These are phyloP conservation scores for Austroboletus niveus DNA, from an alignment of 1,284 basidiomycete species.

Conservation along the genomic window DNA sequence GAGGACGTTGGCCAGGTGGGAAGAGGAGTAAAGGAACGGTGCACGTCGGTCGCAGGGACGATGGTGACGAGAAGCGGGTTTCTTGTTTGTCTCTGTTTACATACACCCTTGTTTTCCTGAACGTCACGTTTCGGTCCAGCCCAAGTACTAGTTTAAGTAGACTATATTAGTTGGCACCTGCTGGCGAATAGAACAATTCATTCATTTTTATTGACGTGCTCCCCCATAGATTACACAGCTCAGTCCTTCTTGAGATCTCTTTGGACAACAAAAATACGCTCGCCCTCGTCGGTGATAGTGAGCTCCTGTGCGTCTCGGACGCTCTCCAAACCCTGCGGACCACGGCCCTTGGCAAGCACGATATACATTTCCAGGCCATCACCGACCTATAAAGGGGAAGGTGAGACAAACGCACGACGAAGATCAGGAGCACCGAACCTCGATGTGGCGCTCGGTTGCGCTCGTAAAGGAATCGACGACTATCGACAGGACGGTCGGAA, in stretches of 20 bases:
- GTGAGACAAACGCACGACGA: constrained; percentile 13
- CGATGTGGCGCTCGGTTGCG: constrained; percentile 95
- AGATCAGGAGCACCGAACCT: constrained; percentile 48
- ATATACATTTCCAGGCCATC: constrained; percentile 92
- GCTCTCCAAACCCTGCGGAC: constrained; percentile 59
- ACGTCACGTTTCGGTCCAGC: constrained; percentile 5
- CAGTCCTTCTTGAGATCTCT: constrained; percentile 74
- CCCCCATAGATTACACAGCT: not conserved
- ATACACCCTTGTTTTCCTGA: constrained; percentile 6
- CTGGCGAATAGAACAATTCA: not conserved
- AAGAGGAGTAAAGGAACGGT: not conserved
- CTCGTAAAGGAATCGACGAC: constrained; percentile 93
- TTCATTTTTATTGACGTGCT: not conserved
- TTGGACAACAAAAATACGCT: constrained; percentile 71
- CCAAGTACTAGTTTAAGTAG: too few relatives aligned
- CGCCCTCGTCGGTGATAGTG: constrained; percentile 54
- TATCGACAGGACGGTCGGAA: constrained; percentile 77
- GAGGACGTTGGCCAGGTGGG: not conserved
- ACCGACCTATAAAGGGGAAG: constrained; percentile 61
- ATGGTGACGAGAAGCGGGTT: constrained; percentile 9
- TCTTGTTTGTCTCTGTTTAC: constrained; percentile 27
- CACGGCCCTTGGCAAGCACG: constrained; percentile 70
- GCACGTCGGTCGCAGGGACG: constrained; percentile 4
- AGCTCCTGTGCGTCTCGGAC: constrained; percentile 63
- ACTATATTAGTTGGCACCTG: too few relatives aligned